Percentiles rank a stretch among this genome's conserved stretches.
Conservation (phyloP, 768 basidiomycete genomes). For the Asterophora lycoperdoides region DNA sequence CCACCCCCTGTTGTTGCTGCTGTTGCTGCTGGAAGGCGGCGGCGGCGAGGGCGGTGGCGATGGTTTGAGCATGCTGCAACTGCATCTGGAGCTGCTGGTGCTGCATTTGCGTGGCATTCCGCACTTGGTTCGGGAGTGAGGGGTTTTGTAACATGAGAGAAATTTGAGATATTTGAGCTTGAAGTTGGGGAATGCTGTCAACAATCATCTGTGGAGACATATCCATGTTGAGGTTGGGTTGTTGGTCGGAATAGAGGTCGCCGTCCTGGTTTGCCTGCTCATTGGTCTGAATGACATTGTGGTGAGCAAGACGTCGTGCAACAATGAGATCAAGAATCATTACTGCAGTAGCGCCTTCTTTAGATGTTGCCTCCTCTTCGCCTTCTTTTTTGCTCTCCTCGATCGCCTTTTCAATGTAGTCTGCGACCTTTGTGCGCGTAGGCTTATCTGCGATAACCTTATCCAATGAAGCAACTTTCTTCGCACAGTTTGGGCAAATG, state of each 20-base stretch:
- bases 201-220: conserved; percentile 68
- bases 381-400: conserved; percentile 72
- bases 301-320: background rate
- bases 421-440: conserved; percentile 68
- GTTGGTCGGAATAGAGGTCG: conserved; percentile 71
- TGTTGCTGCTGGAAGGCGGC: conserved; percentile 57
- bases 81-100: conserved; percentile 77
- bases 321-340: background rate
- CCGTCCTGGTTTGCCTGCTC: conserved; percentile 35
- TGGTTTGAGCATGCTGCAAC: conserved; percentile 72
- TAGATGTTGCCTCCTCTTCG: conserved; percentile 36
- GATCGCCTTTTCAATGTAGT: conserved; percentile 78
- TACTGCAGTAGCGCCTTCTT: conserved; percentile 28
- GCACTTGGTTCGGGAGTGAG: conserved; percentile 63
- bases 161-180: conserved; percentile 81
- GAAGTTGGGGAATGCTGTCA: conserved; percentile 74
- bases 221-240: conserved; percentile 60
- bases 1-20: conserved; percentile 46
- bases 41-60: conserved; percentile 60
- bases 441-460: conserved; percentile 79
- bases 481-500: conserved; percentile 84
- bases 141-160: conserved; percentile 78
- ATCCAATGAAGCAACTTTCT: conserved; percentile 86
- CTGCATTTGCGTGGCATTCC: conserved; percentile 80
- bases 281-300: conserved; percentile 11